These are phyloP conservation scores for Cochlearia excelsa DNA, from an alignment of 345 rosid genomes.

Conservation along the genomic window DNA sequence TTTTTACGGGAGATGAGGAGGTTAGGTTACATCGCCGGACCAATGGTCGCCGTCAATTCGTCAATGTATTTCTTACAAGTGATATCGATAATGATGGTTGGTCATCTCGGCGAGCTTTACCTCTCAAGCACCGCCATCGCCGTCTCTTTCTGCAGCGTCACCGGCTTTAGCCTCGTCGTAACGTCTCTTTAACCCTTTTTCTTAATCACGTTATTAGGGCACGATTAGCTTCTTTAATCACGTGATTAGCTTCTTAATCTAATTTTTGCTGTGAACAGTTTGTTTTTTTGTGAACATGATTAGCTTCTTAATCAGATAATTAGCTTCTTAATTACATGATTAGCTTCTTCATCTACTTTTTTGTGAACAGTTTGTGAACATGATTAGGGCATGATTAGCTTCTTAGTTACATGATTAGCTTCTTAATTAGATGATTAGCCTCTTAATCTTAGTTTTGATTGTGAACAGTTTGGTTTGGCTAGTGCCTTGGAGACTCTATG, in stretches of 20 bases:
- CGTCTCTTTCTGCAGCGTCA: conserved; percentile 61
- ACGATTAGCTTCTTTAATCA: neutral
- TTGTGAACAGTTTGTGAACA: neutral
- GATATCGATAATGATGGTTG: conserved; percentile 67
- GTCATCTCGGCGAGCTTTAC: conserved; percentile 71
- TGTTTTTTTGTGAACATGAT: neutral
- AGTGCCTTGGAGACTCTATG: conserved; percentile 73
- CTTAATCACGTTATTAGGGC: neutral
- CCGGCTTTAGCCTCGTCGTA: conserved; percentile 74
- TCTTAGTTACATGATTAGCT: neutral
- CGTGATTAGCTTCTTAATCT: neutral
- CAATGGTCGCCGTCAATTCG: conserved; percentile 62
- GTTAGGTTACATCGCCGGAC: conserved; percentile 53
- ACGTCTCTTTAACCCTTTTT: conserved; percentile 23
- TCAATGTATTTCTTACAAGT: conserved; percentile 58
- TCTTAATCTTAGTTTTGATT: neutral
- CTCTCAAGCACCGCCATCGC: conserved; percentile 82
- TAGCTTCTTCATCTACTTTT: neutral
- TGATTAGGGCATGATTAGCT: too few relatives aligned
- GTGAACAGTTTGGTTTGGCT: conserved; percentile 63
- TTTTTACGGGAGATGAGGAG: conserved; percentile 45
- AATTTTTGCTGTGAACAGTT: neutral
- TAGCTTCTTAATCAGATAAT: neutral
- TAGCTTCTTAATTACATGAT: neutral
- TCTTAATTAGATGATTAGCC: neutral